A percentile compares a stretch with the other conserved stretches of the same genome.
Conservation (phyloP, 2,329 filamentous ascomycete species). For the Arthrobotrys sphaeroides region DNA sequence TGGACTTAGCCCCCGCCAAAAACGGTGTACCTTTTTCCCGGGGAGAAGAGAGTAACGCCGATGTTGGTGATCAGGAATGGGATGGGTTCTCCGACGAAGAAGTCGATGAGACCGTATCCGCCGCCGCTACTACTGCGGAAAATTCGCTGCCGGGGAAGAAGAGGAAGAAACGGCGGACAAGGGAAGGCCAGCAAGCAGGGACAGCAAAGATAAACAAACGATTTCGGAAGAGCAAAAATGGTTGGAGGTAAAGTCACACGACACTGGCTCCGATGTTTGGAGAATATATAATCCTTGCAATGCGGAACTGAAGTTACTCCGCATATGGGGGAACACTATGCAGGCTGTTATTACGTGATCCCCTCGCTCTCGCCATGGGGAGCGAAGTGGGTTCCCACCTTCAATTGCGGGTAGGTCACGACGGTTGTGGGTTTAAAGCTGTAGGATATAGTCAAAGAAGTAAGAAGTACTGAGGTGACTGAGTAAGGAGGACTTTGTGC, state of each 20-base stretch:
- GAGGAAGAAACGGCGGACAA: conserved; percentile 1
- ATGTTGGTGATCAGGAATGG: conserved; percentile 29
- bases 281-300: neutral
- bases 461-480: too few relatives aligned
- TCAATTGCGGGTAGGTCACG: too few relatives aligned
- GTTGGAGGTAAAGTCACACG: conserved; percentile 27
- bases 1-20: too few relatives aligned
- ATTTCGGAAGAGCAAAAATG: conserved; percentile 32
- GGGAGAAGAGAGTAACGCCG: neutral
- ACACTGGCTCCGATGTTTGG: neutral
- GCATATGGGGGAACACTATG: neutral
- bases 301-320: neutral
- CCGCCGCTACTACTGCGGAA: neutral
- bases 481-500: too few relatives aligned
- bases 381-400: neutral
- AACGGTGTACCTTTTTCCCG: neutral
- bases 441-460: too few relatives aligned
- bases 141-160: neutral
- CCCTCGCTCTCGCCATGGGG: neutral
- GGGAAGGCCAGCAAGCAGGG: neutral
- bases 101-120: neutral
- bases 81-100: conserved; percentile 26
- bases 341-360: neutral
- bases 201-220: conserved; percentile 5
- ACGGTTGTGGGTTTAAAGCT: too few relatives aligned